Percentiles rank a stretch among this genome's conserved stretches.
phyloP scores from a whole-genome alignment of 352 stramenopile species.

The Globisporangium viniferum region DNA sequence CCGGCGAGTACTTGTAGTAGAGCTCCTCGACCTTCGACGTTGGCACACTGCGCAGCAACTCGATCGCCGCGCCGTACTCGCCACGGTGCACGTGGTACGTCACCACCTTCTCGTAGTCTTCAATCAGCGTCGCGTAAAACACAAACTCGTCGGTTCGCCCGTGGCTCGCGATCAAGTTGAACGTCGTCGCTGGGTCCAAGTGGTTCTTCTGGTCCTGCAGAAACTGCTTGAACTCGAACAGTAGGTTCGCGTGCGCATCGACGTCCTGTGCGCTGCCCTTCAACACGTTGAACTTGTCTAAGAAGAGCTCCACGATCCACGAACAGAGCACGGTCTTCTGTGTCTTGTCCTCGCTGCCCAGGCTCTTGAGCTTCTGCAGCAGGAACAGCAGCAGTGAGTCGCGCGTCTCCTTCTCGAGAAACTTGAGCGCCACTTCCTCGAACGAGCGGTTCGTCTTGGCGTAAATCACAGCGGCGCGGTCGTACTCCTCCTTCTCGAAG shows the following conservation, averaged over 20 bases:
- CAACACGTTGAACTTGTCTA: constrained; percentile 89
- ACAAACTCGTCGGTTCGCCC: constrained; percentile 90
- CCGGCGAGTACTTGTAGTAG: constrained; percentile 94
- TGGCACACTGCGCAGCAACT: constrained; percentile 83
- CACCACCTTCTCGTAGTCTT: constrained; percentile 93
- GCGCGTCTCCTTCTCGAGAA: constrained; percentile 83
- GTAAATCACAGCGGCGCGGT: constrained; percentile 86
- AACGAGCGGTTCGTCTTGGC: constrained; percentile 88
- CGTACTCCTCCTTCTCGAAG: constrained; percentile 84
- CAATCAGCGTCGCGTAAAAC: constrained; percentile 91
- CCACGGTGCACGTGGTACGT: constrained; percentile 90
- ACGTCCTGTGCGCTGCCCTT: constrained; percentile 83
- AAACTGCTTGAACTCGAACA: constrained; percentile 93
- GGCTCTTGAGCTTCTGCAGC: constrained; percentile 83
- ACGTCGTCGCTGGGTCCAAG: constrained; percentile 88
- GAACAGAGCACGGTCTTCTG: constrained; percentile 91
- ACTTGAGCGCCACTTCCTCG: constrained; percentile 90
- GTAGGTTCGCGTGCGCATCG: constrained; percentile 77
- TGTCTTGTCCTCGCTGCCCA: constrained; percentile 83
- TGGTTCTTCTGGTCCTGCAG: constrained; percentile 86
- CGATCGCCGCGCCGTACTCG: constrained; percentile 88
- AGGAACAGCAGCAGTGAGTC: constrained; percentile 87
- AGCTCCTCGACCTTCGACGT: constrained; percentile 91
- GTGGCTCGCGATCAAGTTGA: constrained; percentile 90
- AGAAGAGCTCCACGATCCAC: constrained; percentile 92